Evolutionary conservation across 2,329 filamentous ascomycete genomes (phyloP).

Genomic region (Fusarium sororula): DNA sequence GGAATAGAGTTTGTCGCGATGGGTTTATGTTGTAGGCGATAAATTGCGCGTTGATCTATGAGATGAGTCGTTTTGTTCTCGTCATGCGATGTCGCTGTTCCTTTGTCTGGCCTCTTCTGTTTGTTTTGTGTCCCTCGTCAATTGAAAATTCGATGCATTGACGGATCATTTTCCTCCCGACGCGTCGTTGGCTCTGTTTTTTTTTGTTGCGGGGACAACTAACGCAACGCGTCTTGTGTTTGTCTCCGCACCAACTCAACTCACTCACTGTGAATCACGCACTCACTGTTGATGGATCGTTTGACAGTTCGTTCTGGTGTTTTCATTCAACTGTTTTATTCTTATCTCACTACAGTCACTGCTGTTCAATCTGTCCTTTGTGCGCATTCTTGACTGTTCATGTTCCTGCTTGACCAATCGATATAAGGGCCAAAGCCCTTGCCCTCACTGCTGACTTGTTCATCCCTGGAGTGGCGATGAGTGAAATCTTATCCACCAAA

Average conservation of each 20-base stretch:
- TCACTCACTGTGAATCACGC: background rate
- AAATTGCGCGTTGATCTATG: background rate
- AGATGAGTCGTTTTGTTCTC: background rate
- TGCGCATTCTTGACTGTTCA: background rate
- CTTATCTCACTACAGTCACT: fast-evolving
- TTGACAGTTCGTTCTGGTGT: background rate
- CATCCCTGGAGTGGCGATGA: background rate
- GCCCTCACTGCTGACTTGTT: background rate
- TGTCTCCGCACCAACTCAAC: background rate
- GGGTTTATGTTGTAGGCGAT: background rate
- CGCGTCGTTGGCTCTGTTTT: constrained; percentile 15
- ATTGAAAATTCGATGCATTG: constrained; percentile 21
- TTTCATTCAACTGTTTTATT: background rate
- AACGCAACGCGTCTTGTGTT: background rate
- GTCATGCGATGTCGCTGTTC: background rate
- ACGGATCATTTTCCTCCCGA: constrained; percentile 32
- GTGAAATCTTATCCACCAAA: background rate
- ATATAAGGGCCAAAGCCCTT: background rate
- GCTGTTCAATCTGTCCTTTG: background rate
- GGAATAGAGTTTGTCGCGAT: constrained; percentile 9
- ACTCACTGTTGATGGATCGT: background rate
- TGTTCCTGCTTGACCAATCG: too few species aligned
- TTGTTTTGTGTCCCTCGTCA: constrained; percentile 10
- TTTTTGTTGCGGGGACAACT: constrained; percentile 29
- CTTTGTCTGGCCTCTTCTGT: background rate